These are phyloP conservation scores for Dendrobium huoshanense DNA, from an alignment of 106 monocot species.

Conservation along the genomic window DNA sequence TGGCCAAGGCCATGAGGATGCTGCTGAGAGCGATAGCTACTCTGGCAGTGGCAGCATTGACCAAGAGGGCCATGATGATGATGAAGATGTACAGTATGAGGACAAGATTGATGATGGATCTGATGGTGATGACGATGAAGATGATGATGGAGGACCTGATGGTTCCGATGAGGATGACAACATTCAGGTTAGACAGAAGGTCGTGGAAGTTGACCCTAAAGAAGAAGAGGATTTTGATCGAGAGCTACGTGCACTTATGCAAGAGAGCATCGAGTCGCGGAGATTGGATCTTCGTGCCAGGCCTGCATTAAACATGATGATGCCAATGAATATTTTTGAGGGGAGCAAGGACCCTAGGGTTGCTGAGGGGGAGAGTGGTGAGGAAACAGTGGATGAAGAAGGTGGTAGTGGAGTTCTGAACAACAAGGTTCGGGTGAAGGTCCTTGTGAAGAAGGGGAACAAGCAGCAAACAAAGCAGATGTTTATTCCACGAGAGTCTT, in stretches of 20 bases:
- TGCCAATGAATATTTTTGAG: constrained; percentile 93
- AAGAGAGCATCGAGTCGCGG: constrained; percentile 90
- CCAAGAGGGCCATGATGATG: constrained; percentile 53
- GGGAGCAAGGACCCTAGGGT: constrained; percentile 58
- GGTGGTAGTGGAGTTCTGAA: constrained; percentile 32
- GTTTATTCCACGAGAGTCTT: constrained; percentile 73
- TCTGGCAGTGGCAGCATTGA: constrained; percentile 77
- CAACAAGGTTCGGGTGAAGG: constrained; percentile 74
- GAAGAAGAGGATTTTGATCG: constrained; percentile 92
- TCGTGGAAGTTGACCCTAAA: constrained; percentile 62
- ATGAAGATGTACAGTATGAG: constrained; percentile 63
- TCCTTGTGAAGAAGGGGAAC: constrained; percentile 80
- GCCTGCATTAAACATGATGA: constrained; percentile 83
- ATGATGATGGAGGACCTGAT: constrained; percentile 40
- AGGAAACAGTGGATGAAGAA: constrained; percentile 76
- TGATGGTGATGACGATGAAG: constrained; percentile 71
- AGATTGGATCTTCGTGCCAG: constrained; percentile 65
- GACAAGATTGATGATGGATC: constrained; percentile 66
- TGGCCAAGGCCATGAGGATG: constrained; percentile 44
- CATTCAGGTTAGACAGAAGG: constrained; percentile 69
- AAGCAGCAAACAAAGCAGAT: constrained; percentile 98
- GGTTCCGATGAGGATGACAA: constrained; percentile 84
- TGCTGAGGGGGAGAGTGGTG: constrained; percentile 74
- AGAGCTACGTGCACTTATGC: constrained; percentile 75
- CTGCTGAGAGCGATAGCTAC: constrained; percentile 79